phyloP scores from a whole-genome alignment of 2,329 filamentous ascomycete species.

The Microcyclospora pomicola region DNA sequence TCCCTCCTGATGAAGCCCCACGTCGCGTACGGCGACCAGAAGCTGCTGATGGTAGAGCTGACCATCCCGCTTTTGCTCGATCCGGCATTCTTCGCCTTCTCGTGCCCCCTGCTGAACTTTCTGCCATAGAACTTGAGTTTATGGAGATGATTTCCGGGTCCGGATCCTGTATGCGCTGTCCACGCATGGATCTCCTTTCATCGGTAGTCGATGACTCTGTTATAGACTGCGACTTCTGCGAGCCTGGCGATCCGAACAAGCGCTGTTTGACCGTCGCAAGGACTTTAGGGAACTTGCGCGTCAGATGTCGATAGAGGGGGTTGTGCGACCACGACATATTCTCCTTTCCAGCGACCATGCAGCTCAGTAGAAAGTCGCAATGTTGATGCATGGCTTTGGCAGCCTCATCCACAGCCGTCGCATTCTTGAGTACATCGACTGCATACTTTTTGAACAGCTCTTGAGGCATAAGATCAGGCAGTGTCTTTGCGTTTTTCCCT shows the following conservation, averaged over 20 bases:
- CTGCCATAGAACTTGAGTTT: constrained; percentile 7
- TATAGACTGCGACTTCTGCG: constrained; percentile 3
- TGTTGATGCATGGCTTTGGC: constrained; percentile 16
- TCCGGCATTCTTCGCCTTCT: constrained; percentile 3
- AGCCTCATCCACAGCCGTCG: constrained; percentile 17
- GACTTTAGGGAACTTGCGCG: constrained; percentile 22
- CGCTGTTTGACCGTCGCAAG: constrained; percentile 6
- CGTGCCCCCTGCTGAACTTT: not conserved
- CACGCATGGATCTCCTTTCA: constrained; percentile 12
- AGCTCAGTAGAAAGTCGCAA: constrained; percentile 30
- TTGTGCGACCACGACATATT: constrained; percentile 31
- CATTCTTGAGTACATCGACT: constrained; percentile 7
- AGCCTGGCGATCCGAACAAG: constrained; percentile 4
- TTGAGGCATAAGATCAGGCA: constrained; percentile 21
- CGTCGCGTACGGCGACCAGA: not conserved
- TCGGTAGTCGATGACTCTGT: constrained; percentile 10
- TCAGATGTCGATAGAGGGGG: constrained; percentile 29
- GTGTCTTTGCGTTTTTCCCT: constrained; percentile 21
- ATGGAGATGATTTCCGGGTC: constrained; percentile 9
- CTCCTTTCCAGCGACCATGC: constrained; percentile 31
- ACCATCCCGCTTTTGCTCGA: constrained; percentile 1
- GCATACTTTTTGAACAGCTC: constrained; percentile 27
- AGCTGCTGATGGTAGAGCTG: not conserved
- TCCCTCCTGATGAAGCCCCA: not conserved
- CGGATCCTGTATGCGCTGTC: constrained; percentile 2